Conservation (phyloP, 176 grass and related monocot genomes). For the Lolium rigidum region DNA sequence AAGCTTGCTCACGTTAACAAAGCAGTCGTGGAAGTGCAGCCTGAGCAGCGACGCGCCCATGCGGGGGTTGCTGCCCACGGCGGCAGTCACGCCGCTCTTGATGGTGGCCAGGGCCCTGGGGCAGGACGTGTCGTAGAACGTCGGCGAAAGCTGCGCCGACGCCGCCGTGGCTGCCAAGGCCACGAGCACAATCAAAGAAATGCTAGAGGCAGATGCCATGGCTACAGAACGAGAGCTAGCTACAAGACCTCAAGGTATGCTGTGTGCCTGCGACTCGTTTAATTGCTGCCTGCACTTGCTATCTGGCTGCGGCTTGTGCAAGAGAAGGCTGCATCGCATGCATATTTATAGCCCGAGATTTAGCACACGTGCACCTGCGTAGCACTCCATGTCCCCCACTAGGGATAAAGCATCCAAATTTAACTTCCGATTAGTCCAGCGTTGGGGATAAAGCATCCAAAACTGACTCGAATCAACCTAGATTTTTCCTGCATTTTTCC, state of each 20-base stretch:
- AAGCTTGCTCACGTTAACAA: slow-evolving; percentile 55
- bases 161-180: slow-evolving; percentile 36
- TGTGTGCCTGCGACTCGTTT: not conserved
- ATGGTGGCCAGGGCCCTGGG: slow-evolving; percentile 68
- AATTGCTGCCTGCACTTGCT: not conserved
- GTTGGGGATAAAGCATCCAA: not conserved
- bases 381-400: not conserved
- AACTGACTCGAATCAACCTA: too few relatives aligned
- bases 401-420: slow-evolving; percentile 4
- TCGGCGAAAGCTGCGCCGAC: slow-evolving; percentile 71
- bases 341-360: not conserved
- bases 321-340: not conserved
- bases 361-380: not conserved
- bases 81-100: slow-evolving; percentile 52
- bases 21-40: slow-evolving; percentile 96
- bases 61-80: slow-evolving; percentile 50
- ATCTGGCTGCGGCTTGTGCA: slow-evolving; percentile 9
- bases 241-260: not conserved
- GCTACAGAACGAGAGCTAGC: not conserved
- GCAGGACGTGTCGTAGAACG: slow-evolving; percentile 77
- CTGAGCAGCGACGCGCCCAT: slow-evolving; percentile 81
- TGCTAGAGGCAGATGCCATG: slow-evolving; percentile 34
- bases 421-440: not conserved
- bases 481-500: too few relatives aligned
- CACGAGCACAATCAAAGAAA: slow-evolving; percentile 8